Percentiles rank a stretch among this genome's conserved stretches.
These are phyloP conservation scores for Pezizomycotina sp. DNA, from an alignment of 2,329 filamentous ascomycete genomes.

Conservation along the genomic window DNA sequence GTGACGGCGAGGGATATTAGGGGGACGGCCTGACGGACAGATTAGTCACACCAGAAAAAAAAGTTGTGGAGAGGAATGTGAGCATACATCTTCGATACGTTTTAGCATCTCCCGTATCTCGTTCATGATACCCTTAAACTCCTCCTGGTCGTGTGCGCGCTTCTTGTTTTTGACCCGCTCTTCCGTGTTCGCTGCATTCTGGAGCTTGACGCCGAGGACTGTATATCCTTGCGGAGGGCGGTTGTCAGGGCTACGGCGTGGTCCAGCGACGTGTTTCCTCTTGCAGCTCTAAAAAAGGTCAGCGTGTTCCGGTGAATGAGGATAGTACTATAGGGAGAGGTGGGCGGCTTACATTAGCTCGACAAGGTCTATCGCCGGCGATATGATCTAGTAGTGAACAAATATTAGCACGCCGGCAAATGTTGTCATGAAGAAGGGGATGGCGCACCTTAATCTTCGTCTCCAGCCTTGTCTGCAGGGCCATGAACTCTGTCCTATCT, in stretches of 20 bases:
- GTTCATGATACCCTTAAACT: constrained; percentile 51
- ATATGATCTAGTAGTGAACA: constrained; percentile 70
- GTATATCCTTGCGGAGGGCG: constrained; percentile 66
- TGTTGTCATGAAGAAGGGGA: no score
- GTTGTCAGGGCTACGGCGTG: constrained; percentile 72
- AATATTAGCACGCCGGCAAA: no score
- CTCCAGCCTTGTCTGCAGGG: constrained; percentile 57
- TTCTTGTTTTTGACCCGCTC: constrained; percentile 41
- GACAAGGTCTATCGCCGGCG: constrained; percentile 80
- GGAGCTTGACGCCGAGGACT: constrained; percentile 56
- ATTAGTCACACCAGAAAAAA: constrained; percentile 2
- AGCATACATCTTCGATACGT: constrained; percentile 57
- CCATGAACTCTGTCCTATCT: constrained; percentile 57
- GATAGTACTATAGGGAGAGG: background rate
- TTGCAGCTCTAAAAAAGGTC: constrained; percentile 38
- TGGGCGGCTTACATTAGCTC: constrained; percentile 53
- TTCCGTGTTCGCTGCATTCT: constrained; percentile 45
- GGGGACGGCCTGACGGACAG: constrained; percentile 43
- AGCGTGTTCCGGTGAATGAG: constrained; percentile 9
- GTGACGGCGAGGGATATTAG: constrained; percentile 87
- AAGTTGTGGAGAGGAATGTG: background rate
- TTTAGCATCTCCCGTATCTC: constrained; percentile 60
- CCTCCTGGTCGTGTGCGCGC: constrained; percentile 41
- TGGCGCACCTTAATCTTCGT: constrained; percentile 51
- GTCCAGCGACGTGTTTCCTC: constrained; percentile 66